Base-by-base conservation (phyloP, 371 early-diverging fungal genomes). In the Scutellospora calospora region DNA sequence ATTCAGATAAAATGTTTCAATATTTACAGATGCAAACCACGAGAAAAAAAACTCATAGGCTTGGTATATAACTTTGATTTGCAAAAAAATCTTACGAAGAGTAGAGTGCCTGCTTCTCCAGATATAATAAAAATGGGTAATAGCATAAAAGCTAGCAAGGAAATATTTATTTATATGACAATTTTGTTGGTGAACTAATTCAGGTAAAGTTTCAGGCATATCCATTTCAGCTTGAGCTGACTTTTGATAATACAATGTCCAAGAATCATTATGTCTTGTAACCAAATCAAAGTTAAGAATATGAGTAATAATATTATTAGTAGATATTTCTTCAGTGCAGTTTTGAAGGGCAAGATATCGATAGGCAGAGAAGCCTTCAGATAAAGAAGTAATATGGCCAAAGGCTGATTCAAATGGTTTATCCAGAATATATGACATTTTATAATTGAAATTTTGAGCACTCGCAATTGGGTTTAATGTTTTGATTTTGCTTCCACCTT, bases 321-420 rank as follows among this genome's bases (percentile, higher is more conserved):
- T n/a, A n/a, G n/a, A n/a, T n/a, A n/a, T n/a, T n/a, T n/a, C n/a
- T n/a, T 95, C 95, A 82, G 92, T 83, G 0, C 91, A 88, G 79
- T 96, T 94, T 83, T 93, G 91, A 51, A 98, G 88, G 0, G 98
- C 98, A 3, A 83, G 84, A 84, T 93, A 98, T 33, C 98, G 92
- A 87, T 98, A 98, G 14, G 98, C 98, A 0, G 96, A 96, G 86
- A 98, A 98, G 22, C 98, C 98, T 80, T 97, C 98, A 18, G 97
- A 97, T 52, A 97, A 89, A 74, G 97, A 97, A 1, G 96, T 94
- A 84, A 98, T 97, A 85, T 96, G 97, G 20, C 98, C 98, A 89
- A 97, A 97, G n/a, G 96, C 94, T 8, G 96, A 95, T 87, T 98
- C 98, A 20, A 98, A 88, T 1, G 98, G 98, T 87, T 98, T 98